Evolutionary conservation across 305 asterid species (phyloP).

Genomic region (Plantago lanceolata): DNA sequence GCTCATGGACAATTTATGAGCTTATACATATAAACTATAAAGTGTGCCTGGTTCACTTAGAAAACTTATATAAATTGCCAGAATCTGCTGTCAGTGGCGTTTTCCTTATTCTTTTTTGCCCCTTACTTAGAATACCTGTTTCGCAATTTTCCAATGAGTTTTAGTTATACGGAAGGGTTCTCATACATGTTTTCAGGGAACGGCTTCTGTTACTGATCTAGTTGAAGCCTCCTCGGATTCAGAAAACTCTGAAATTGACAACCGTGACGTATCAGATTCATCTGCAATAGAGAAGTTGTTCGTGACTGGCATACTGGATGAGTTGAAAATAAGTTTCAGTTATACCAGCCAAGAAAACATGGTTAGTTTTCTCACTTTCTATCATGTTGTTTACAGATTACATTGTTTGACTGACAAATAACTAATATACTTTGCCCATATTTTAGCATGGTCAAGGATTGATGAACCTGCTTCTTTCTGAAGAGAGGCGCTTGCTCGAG

Average conservation of each 20-base stretch:
- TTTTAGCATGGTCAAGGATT: conserved; percentile 52
- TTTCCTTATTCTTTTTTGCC: no score
- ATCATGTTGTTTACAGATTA: conserved; percentile 2
- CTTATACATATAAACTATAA: no score
- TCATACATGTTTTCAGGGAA: conserved; percentile 46
- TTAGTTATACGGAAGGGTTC: conserved; percentile 16
- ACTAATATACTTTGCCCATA: conserved; percentile 18
- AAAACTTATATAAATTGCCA: no score
- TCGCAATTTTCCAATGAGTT: conserved; percentile 3
- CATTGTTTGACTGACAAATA: conserved; percentile 21
- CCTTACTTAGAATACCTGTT: no score
- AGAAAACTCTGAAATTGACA: conserved; percentile 57
- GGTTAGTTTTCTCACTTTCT: conserved; percentile 20
- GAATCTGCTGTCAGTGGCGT: no score
- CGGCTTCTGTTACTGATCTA: conserved; percentile 65
- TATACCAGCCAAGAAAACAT: conserved; percentile 62
- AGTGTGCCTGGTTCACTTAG: no score
- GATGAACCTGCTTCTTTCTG: conserved; percentile 74
- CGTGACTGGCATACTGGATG: conserved; percentile 80
- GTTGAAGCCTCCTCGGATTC: conserved; percentile 67
- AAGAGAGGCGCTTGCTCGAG: conserved; percentile 78
- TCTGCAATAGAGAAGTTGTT: conserved; percentile 53
- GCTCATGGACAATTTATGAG: no score
- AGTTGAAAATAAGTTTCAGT: conserved; percentile 74
- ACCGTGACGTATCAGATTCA: conserved; percentile 41